Conservation (phyloP, 768 basidiomycete genomes). For the Crassisporium funariophilum region DNA sequence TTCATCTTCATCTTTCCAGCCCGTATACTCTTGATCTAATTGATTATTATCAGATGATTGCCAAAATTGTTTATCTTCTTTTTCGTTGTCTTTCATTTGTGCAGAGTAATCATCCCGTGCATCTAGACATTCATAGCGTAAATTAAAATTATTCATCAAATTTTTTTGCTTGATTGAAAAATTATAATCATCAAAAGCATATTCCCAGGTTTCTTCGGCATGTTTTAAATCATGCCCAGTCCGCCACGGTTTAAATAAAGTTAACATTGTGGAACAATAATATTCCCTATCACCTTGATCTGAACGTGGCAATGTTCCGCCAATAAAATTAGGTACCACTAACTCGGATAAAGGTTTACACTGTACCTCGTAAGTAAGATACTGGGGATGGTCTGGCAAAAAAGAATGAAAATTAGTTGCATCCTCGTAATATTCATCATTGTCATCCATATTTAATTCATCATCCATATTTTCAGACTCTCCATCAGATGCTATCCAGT, state of each 20-base stretch:
- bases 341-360: constrained; percentile 3
- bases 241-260: constrained; percentile 34
- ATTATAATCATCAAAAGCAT: constrained; percentile 11
- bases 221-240: constrained; percentile 25
- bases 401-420: constrained; percentile 5
- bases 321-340: constrained; percentile 30
- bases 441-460: background rate
- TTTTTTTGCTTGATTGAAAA: constrained; percentile 15
- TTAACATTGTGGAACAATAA: constrained; percentile 32
- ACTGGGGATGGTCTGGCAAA: constrained; percentile 15
- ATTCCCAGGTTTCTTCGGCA: constrained; percentile 23
- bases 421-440: too few species aligned
- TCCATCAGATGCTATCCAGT: background rate
- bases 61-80: background rate
- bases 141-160: constrained; percentile 30
- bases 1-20: background rate
- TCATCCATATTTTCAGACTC: background rate
- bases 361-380: constrained; percentile 15
- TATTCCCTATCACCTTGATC: constrained; percentile 33
- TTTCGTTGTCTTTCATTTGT: constrained; percentile 15
- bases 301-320: constrained; percentile 28
- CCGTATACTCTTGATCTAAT: constrained; percentile 1
- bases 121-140: constrained; percentile 39
- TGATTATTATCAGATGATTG: constrained; percentile 1
- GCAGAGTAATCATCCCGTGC: constrained; percentile 34